Evolutionary conservation across 2,329 filamentous ascomycete genomes (phyloP).

Genomic region (Blastomyces silverae): DNA sequence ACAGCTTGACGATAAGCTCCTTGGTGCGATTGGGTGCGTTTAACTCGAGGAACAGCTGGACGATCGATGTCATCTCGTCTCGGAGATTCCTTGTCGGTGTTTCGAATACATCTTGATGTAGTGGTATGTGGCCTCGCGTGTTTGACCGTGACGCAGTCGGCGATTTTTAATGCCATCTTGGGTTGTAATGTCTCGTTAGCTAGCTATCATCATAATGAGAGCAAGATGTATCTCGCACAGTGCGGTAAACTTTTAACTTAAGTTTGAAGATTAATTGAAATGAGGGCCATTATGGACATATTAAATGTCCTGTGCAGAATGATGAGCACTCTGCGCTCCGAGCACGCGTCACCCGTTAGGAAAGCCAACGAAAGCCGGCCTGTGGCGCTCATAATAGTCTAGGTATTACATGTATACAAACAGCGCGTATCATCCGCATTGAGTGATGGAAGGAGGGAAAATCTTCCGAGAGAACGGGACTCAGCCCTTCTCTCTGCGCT

Average conservation of each 20-base stretch:
- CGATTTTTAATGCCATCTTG: neutral
- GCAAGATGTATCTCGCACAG: neutral
- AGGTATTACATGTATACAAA: neutral
- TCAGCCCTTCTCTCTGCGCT: neutral
- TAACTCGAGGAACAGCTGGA: neutral
- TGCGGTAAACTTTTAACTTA: neutral
- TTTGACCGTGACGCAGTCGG: too few relatives aligned
- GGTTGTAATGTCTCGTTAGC: neutral
- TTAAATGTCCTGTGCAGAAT: neutral
- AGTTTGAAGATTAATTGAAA: neutral
- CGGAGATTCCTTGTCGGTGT: neutral
- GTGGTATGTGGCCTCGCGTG: neutral
- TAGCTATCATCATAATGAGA: too few relatives aligned
- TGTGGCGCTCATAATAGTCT: neutral
- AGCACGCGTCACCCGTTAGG: neutral
- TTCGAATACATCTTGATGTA: neutral
- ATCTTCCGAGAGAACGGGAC: neutral
- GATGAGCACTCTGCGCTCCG: neutral
- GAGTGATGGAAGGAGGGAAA: neutral
- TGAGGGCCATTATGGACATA: neutral
- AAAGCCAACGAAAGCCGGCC: neutral
- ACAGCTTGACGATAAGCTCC: neutral
- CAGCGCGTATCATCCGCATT: neutral
- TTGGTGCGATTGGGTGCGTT: neutral
- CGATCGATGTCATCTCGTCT: neutral